Evolutionary conservation across 2,329 filamentous ascomycete species (phyloP).

Genomic region (Leptographium flavum): DNA sequence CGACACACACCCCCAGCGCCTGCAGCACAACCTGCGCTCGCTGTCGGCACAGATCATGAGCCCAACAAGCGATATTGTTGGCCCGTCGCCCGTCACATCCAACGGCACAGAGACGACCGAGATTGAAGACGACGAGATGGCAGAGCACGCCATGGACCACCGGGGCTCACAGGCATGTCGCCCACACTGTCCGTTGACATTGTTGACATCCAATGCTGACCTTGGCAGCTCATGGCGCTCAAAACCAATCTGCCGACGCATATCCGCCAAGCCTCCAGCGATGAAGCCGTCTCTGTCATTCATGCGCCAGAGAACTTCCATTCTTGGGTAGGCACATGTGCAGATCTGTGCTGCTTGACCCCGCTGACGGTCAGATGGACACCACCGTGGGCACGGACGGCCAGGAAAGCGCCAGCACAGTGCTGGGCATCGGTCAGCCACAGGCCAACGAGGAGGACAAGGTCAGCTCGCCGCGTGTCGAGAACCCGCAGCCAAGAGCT

Average conservation of each 20-base stretch:
- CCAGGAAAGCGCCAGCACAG: slow-evolving; percentile 5
- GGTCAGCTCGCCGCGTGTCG: slow-evolving; percentile 14
- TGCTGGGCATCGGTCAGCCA: slow-evolving; percentile 22
- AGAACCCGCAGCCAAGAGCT: not conserved
- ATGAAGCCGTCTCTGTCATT: slow-evolving; percentile 80
- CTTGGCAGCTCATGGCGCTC: slow-evolving; percentile 32
- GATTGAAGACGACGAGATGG: slow-evolving; percentile 58
- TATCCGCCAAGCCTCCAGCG: slow-evolving; percentile 45
- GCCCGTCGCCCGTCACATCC: slow-evolving; percentile 73
- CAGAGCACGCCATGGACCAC: not conserved
- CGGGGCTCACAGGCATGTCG: slow-evolving; percentile 12
- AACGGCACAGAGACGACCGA: slow-evolving; percentile 73
- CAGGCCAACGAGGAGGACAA: slow-evolving; percentile 22
- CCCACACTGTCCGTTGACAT: no score
- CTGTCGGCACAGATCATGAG: slow-evolving; percentile 41
- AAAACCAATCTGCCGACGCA: slow-evolving; percentile 42
- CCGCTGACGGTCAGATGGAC: slow-evolving; percentile 3
- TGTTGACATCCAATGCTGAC: no score
- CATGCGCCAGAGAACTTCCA: slow-evolving; percentile 76
- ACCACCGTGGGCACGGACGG: not conserved
- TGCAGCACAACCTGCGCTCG: slow-evolving; percentile 30
- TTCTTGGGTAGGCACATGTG: slow-evolving; percentile 48
- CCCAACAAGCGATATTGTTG: slow-evolving; percentile 55
- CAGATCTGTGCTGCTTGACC: not conserved
- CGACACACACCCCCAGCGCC: slow-evolving; percentile 36